phyloP scores from a whole-genome alignment of 306 rosid species.

The Prunus fruticosa region DNA sequence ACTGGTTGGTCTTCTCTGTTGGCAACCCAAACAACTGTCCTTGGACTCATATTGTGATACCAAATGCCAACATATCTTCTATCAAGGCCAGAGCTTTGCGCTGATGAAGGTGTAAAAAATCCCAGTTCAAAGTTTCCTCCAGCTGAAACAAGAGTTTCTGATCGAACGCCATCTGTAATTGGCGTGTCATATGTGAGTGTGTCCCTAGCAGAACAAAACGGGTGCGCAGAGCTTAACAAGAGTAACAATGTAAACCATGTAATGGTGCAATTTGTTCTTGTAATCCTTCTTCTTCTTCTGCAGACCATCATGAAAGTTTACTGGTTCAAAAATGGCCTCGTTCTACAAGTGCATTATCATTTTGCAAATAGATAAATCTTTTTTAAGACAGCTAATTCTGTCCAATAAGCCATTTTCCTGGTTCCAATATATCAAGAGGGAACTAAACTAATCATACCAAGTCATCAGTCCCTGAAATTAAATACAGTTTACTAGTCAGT shows the following conservation, averaged over 20 bases:
- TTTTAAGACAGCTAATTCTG: no score
- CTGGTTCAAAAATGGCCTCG: no score
- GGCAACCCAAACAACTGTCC: slow-evolving; percentile 48
- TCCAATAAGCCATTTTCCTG: no score
- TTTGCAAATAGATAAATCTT: background rate
- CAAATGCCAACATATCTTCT: slow-evolving; percentile 46
- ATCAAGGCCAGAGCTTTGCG: no score
- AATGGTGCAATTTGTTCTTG: no score
- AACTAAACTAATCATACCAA: no score
- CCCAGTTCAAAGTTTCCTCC: slow-evolving; percentile 31
- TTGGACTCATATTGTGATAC: slow-evolving; percentile 1
- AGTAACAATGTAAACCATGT: background rate
- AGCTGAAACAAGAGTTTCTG: slow-evolving; percentile 32
- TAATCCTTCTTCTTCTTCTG: background rate
- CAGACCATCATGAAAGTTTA: background rate
- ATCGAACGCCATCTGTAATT: background rate
- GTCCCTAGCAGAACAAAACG: slow-evolving; percentile 14
- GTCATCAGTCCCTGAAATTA: no score
- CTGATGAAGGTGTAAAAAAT: slow-evolving; percentile 22
- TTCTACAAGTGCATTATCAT: no score
- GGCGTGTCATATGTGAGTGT: background rate
- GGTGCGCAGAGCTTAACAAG: background rate
- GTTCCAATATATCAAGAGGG: no score
- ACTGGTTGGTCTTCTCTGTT: slow-evolving; percentile 29
- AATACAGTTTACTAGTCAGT: no score